Conservation (phyloP, 345 rosid genomes). For the Pugionium cornutum region DNA sequence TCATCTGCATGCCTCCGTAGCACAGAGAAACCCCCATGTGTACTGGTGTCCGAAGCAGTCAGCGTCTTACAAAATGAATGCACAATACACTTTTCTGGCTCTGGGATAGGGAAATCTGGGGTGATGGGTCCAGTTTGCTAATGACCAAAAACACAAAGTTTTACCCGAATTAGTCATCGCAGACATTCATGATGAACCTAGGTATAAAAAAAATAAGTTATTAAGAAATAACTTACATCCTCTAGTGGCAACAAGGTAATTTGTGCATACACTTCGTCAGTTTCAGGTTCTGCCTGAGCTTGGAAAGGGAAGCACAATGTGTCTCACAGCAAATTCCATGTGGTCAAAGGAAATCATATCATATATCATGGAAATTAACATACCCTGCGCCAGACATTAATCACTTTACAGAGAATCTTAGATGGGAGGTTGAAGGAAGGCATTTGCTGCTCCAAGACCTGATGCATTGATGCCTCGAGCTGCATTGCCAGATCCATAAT, state of each 20-base stretch:
- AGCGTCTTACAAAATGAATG: slow-evolving; percentile 96
- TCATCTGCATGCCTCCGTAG: slow-evolving; percentile 98
- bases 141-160: slow-evolving; percentile 13
- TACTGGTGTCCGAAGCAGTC: slow-evolving; percentile 98
- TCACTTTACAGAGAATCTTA: slow-evolving; percentile 96
- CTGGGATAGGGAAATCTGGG: slow-evolving; percentile 70
- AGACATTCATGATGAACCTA: too few species aligned
- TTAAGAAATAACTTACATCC: slow-evolving; percentile 46
- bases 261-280: slow-evolving; percentile 94
- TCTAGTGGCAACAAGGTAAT: slow-evolving; percentile 75
- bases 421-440: slow-evolving; percentile 85
- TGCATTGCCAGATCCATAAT: slow-evolving; percentile 35
- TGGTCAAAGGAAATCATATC: slow-evolving; percentile 11
- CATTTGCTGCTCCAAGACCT: slow-evolving; percentile 71
- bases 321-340: not conserved
- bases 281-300: slow-evolving; percentile 82
- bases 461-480: slow-evolving; percentile 97
- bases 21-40: slow-evolving; percentile 99
- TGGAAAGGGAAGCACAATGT: slow-evolving; percentile 31
- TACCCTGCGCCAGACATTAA: slow-evolving; percentile 84
- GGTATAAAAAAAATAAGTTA: too few species aligned
- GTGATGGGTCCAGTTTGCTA: slow-evolving; percentile 73
- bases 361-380: slow-evolving; percentile 29
- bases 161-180: slow-evolving; percentile 1
- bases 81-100: slow-evolving; percentile 73